Evolutionary conservation across 345 rosid species (phyloP).

Genomic region (Litchi chinensis): DNA sequence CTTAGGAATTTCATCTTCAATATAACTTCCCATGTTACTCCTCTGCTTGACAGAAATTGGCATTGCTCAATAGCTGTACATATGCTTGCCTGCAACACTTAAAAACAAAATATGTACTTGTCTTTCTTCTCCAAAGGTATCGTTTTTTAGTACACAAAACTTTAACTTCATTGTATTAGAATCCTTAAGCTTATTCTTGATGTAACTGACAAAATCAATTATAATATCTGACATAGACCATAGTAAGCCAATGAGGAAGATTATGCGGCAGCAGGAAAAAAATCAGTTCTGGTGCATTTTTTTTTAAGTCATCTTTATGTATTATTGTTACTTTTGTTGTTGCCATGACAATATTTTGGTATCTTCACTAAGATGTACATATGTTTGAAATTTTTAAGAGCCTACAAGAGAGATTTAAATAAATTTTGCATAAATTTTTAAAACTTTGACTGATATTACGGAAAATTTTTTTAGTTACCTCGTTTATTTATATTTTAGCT

Average conservation of each 20-base stretch:
- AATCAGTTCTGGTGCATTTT: neutral
- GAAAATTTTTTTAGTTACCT: neutral
- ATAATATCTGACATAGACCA: neutral
- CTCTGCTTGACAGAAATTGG: neutral
- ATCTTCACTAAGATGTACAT: neutral
- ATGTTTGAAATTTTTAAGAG: no score
- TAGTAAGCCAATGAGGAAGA: neutral
- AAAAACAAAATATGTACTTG: neutral
- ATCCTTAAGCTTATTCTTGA: neutral
- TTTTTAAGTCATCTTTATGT: neutral
- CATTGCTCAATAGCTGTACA: neutral
- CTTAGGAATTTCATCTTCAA: neutral
- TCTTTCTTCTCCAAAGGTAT: no score
- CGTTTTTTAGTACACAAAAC: no score
- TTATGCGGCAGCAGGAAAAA: neutral
- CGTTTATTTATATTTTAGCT: neutral
- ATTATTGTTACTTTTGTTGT: neutral
- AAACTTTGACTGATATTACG: neutral
- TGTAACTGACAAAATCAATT: neutral
- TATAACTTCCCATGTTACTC: slow-evolving; percentile 7
- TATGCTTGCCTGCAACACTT: neutral
- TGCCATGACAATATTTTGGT: neutral
- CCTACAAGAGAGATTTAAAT: no score
- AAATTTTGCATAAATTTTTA: no score
- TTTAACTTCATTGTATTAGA: slow-evolving; percentile 1